Conservation (phyloP, 768 basidiomycete species). For the Pleurotus salmoneostramineus region DNA sequence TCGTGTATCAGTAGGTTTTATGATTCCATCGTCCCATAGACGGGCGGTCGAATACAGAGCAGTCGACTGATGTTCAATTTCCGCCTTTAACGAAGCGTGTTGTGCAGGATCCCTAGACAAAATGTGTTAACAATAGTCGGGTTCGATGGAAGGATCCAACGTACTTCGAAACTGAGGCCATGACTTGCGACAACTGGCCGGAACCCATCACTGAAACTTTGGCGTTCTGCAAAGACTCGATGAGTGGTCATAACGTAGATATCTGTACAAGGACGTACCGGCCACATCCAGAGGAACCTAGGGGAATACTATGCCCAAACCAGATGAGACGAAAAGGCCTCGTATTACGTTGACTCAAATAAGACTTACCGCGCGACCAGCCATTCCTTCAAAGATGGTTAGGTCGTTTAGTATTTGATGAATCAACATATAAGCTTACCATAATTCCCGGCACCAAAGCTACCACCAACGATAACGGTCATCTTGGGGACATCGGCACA, state of each 20-base stretch:
- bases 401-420: conserved; percentile 10
- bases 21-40: conserved; percentile 94
- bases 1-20: conserved; percentile 84
- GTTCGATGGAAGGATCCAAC: conserved; percentile 15
- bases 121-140: background rate
- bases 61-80: conserved; percentile 87
- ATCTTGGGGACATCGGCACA: conserved; percentile 94
- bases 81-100: conserved; percentile 66
- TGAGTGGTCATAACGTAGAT: conserved; percentile 1
- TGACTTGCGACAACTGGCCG: conserved; percentile 88
- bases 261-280: conserved; percentile 47
- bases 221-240: conserved; percentile 56
- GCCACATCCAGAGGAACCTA: conserved; percentile 98
- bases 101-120: conserved; percentile 68
- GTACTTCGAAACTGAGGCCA: conserved; percentile 84
- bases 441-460: conserved; percentile 94
- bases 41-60: conserved; percentile 87
- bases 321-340: conserved; percentile 5
- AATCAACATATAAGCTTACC: conserved; percentile 39
- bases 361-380: conserved; percentile 78
- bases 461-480: conserved; percentile 90
- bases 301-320: conserved; percentile 72
- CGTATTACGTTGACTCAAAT: no score
- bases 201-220: conserved; percentile 96
- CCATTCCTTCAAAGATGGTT: conserved; percentile 61